Conservation (phyloP, 495 filamentous ascomycete species). For the Annulohypoxylon stygium region DNA sequence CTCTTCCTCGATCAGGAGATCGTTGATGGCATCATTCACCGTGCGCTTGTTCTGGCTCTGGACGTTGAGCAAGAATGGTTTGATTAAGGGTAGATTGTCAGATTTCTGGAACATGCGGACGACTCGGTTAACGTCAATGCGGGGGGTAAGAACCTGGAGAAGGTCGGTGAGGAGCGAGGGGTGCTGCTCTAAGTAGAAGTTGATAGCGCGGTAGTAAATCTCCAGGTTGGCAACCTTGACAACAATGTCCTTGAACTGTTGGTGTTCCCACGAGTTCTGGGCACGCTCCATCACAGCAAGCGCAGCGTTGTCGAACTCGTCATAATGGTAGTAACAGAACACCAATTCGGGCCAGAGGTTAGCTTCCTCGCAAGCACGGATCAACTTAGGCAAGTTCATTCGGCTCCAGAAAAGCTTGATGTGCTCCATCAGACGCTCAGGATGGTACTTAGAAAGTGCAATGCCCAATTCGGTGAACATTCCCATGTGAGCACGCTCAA, state of each 20-base stretch:
- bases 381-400: slow-evolving; percentile 99
- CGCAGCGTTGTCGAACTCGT: slow-evolving; percentile 98
- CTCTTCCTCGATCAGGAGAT: slow-evolving; percentile 97
- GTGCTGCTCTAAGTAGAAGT: slow-evolving; percentile 98
- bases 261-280: slow-evolving; percentile 98
- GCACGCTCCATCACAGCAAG: slow-evolving; percentile 99
- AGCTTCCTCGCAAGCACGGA: slow-evolving; percentile 93
- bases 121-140: slow-evolving; percentile 98
- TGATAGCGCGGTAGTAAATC: slow-evolving; percentile 97
- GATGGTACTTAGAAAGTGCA: slow-evolving; percentile 95
- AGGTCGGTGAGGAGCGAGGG: slow-evolving; percentile 95
- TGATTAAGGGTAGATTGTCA: slow-evolving; percentile 98
- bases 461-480: slow-evolving; percentile 98
- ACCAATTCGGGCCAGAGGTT: slow-evolving; percentile 98
- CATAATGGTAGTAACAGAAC: slow-evolving; percentile 99
- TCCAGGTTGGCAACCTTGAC: slow-evolving; percentile 98
- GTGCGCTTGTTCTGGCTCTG: slow-evolving; percentile 97
- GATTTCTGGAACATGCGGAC: slow-evolving; percentile 98
- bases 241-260: slow-evolving; percentile 99
- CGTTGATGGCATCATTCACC: slow-evolving; percentile 98
- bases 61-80: slow-evolving; percentile 97
- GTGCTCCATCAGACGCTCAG: slow-evolving; percentile 97
- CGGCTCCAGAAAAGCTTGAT: slow-evolving; percentile 98
- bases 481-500: slow-evolving; percentile 84
- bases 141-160: slow-evolving; percentile 87